Evolutionary conservation across 2,329 filamentous ascomycete species (phyloP).

Genomic region (Colletotrichum chrysophilum): DNA sequence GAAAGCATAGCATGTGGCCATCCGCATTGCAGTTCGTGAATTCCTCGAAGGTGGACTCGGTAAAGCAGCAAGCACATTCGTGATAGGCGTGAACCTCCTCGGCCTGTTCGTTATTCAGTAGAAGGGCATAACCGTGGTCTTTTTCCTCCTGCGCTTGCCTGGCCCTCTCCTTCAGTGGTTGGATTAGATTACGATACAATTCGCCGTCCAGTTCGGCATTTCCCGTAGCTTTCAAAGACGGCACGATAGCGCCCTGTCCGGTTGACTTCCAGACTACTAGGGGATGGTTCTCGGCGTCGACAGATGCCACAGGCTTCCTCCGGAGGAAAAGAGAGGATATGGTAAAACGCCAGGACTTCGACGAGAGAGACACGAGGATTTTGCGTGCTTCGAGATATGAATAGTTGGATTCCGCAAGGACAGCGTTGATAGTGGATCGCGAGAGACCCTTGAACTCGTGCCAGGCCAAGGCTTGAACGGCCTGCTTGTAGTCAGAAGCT

Average conservation of each 20-base stretch:
- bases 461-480: conserved; percentile 71
- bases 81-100: conserved; percentile 60
- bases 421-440: conserved; percentile 75
- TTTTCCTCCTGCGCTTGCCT: conserved; percentile 49
- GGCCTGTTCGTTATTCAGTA: conserved; percentile 64
- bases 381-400: conserved; percentile 76
- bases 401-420: conserved; percentile 81
- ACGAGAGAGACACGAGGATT: conserved; percentile 71
- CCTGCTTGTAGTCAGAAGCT: conserved; percentile 69
- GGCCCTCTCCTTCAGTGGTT: conserved; percentile 54
- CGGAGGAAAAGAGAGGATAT: conserved; percentile 74
- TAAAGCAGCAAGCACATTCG: conserved; percentile 83
- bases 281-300: conserved; percentile 64
- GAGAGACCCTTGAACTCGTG: conserved; percentile 79
- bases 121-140: conserved; percentile 58
- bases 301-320: conserved; percentile 59
- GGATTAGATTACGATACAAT: conserved; percentile 62
- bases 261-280: conserved; percentile 66
- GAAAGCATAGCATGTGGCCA: conserved; percentile 79
- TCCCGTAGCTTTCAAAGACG: conserved; percentile 69
- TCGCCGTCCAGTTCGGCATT: conserved; percentile 69
- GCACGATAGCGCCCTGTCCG: conserved; percentile 58
- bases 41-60: conserved; percentile 73
- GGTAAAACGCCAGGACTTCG: conserved; percentile 79
- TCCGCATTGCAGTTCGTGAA: conserved; percentile 72